Percentiles rank a stretch among this genome's conserved stretches.
Evolutionary conservation across 73 alveolate species (phyloP).

Genomic region (Tetrahymena borealis): DNA sequence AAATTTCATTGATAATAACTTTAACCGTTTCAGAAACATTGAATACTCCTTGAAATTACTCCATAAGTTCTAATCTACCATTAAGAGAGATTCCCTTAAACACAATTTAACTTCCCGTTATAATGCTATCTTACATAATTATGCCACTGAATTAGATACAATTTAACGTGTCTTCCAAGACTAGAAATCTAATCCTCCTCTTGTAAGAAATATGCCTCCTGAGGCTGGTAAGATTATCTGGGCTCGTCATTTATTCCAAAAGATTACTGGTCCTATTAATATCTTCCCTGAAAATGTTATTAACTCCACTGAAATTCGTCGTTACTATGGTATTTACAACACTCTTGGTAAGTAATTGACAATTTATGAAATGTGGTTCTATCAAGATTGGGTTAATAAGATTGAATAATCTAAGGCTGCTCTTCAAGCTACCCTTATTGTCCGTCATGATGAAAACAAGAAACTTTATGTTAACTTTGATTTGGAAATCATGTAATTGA

Average conservation of each 20-base stretch:
- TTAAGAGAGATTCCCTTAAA: slow-evolving; percentile 91
- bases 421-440: slow-evolving; percentile 90
- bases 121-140: slow-evolving; percentile 87
- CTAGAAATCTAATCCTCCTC: slow-evolving; percentile 81
- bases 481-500: slow-evolving; percentile 95
- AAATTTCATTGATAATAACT: slow-evolving; percentile 96
- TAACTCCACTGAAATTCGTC: slow-evolving; percentile 59
- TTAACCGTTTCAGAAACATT: slow-evolving; percentile 90
- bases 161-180: slow-evolving; percentile 40
- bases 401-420: slow-evolving; percentile 93
- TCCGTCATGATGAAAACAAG: slow-evolving; percentile 90
- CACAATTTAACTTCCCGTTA: slow-evolving; percentile 75
- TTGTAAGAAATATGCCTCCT: slow-evolving; percentile 99
- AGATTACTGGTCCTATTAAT: slow-evolving; percentile 93
- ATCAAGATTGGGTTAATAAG: slow-evolving; percentile 80
- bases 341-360: slow-evolving; percentile 76
- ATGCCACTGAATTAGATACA: slow-evolving; percentile 77
- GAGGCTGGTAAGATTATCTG: slow-evolving; percentile 99
- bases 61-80: slow-evolving; percentile 94
- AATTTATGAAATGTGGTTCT: slow-evolving; percentile 72
- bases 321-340: slow-evolving; percentile 70
- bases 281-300: slow-evolving; percentile 80
- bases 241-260: slow-evolving; percentile 98
- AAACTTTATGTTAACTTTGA: slow-evolving; percentile 98
- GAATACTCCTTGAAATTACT: slow-evolving; percentile 95